phyloP scores from a whole-genome alignment of 345 rosid genomes.

The Syzygium aromaticum region DNA sequence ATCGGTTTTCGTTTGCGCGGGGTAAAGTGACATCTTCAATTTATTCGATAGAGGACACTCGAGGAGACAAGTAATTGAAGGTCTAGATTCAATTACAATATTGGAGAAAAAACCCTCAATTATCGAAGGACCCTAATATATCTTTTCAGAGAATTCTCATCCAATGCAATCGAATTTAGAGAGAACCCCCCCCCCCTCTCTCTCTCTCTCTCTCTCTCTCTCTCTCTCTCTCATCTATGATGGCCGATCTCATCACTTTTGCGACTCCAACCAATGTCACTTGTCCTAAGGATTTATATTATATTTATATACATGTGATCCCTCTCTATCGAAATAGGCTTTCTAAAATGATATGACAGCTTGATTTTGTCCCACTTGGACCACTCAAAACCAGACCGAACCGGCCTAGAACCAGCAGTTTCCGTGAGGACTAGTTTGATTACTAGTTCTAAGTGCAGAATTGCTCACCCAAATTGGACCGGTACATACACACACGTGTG shows the following conservation, averaged over 20 bases:
- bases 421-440: rapidly evolving
- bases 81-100: not conserved
- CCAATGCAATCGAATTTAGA: not conserved
- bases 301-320: rapidly evolving
- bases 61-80: not conserved
- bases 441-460: rapidly evolving
- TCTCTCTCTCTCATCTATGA: not conserved
- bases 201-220: not conserved
- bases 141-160: not conserved
- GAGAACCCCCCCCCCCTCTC: not conserved
- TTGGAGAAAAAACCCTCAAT: not conserved
- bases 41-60: not conserved
- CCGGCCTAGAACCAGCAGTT: too few relatives aligned
- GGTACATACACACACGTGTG: too few relatives aligned
- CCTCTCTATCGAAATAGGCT: rapidly evolving
- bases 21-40: not conserved
- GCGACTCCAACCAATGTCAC: not conserved
- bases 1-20: not conserved
- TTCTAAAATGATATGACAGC: not conserved
- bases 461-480: too few relatives aligned
- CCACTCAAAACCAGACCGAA: too few relatives aligned
- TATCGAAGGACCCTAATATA: not conserved
- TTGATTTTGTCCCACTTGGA: not conserved
- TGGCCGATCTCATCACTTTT: not conserved
- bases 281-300: not conserved